Evolutionary conservation across 2,329 filamentous ascomycete genomes (phyloP).

Genomic region (Arthrobotrys megalospora): DNA sequence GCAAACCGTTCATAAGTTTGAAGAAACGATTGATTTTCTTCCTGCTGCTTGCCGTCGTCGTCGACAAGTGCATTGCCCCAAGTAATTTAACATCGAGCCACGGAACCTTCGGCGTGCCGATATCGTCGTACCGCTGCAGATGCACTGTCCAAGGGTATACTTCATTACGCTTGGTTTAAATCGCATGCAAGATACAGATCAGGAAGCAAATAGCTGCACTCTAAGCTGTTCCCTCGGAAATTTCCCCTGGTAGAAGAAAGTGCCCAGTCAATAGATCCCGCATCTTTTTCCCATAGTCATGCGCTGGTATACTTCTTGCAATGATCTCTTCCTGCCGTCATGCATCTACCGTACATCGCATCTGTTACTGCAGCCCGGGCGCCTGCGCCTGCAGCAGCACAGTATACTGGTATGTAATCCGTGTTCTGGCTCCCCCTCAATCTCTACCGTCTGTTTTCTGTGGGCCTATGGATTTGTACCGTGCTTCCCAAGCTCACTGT

Average conservation of each 20-base stretch:
- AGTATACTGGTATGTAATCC: constrained; percentile 12
- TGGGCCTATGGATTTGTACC: constrained; percentile 48
- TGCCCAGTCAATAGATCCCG: constrained; percentile 8
- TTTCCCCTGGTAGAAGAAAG: constrained; percentile 15
- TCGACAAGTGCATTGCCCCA: constrained; percentile 14
- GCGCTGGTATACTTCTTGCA: constrained; percentile 10
- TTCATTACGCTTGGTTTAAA: constrained; percentile 27
- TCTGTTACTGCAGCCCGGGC: constrained; percentile 47
- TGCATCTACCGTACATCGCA: constrained; percentile 36
- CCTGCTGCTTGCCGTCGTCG: neutral
- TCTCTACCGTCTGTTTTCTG: constrained; percentile 21
- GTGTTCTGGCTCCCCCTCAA: constrained; percentile 32
- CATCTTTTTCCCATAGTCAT: constrained; percentile 2
- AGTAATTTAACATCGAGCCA: constrained; percentile 23
- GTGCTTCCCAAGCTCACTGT: constrained; percentile 40
- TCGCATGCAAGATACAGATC: constrained; percentile 55
- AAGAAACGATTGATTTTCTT: constrained; percentile 6
- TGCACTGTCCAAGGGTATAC: constrained; percentile 21
- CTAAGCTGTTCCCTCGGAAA: constrained; percentile 14
- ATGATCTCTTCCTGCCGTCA: constrained; percentile 31
- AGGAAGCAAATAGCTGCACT: constrained; percentile 41
- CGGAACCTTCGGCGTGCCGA: constrained; percentile 22
- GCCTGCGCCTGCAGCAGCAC: constrained; percentile 24
- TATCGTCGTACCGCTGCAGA: constrained; percentile 33
- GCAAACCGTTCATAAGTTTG: neutral